These are phyloP conservation scores for Plasmopara muralis DNA, from an alignment of 352 stramenopile species.

Conservation along the genomic window DNA sequence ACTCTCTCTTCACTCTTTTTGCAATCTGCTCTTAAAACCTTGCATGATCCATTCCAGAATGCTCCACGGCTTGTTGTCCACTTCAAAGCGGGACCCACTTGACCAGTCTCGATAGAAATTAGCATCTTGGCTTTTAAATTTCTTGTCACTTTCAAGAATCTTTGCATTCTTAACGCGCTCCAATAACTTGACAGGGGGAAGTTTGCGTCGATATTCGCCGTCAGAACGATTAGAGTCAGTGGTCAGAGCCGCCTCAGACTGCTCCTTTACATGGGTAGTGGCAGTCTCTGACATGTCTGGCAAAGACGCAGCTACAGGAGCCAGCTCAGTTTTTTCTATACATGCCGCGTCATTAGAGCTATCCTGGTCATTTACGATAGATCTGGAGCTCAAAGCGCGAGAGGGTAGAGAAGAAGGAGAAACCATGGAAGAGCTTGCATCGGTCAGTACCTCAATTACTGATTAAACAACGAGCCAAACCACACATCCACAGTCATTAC, in stretches of 20 bases:
- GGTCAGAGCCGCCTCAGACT: slow-evolving; percentile 1
- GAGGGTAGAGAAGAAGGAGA: slow-evolving; percentile 22
- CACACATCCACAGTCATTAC: slow-evolving; percentile 45
- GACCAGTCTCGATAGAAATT: slow-evolving; percentile 24
- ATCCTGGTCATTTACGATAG: slow-evolving; percentile 17
- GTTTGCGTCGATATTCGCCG: slow-evolving; percentile 8
- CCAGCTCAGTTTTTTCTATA: not conserved
- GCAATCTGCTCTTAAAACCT: slow-evolving; percentile 30
- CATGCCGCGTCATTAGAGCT: slow-evolving; percentile 1
- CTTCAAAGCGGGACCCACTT: slow-evolving; percentile 30
- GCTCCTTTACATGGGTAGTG: not conserved
- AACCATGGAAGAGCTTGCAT: slow-evolving; percentile 41
- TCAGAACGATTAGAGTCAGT: not conserved
- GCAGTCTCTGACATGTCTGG: slow-evolving; percentile 1
- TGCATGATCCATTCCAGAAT: slow-evolving; percentile 40
- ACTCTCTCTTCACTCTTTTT: slow-evolving; percentile 13
- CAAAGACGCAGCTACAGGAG: not conserved
- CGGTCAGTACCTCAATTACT: slow-evolving; percentile 56
- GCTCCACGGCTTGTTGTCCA: slow-evolving; percentile 37
- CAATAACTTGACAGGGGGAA: slow-evolving; percentile 19
- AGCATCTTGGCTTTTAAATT: slow-evolving; percentile 3
- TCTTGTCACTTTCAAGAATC: not conserved
- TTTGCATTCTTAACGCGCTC: slow-evolving; percentile 10
- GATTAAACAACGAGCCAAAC: slow-evolving; percentile 35
- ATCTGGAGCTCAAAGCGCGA: slow-evolving; percentile 13